A percentile compares a stretch with the other conserved stretches of the same genome.
Conservation (phyloP, 306 rosid species). For the Pyrus pyrifolia region DNA sequence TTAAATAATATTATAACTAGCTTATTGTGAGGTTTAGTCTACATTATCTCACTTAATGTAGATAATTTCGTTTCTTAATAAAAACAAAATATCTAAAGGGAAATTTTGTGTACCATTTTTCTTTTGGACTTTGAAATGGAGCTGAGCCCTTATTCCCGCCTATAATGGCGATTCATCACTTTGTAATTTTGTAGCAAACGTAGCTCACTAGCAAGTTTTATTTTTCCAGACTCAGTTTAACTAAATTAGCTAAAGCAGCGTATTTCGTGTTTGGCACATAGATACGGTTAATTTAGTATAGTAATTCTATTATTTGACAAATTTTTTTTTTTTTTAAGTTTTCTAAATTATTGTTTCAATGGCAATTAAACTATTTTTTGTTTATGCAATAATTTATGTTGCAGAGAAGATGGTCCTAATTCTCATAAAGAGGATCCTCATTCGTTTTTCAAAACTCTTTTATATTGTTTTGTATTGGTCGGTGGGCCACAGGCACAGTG, state of each 20-base stretch:
- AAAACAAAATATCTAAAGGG: background rate
- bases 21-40: accelerated
- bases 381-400: background rate
- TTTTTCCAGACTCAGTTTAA: no score
- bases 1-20: accelerated
- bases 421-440: no score
- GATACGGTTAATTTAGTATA: background rate
- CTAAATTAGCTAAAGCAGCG: background rate
- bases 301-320: no score
- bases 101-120: background rate
- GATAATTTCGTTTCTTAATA: no score
- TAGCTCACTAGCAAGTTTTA: background rate
- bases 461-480: background rate
- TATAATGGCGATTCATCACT: constrained; percentile 7
- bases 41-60: no score
- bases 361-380: background rate
- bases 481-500: background rate
- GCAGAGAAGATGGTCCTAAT: background rate
- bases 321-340: background rate
- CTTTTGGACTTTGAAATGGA: constrained; percentile 34
- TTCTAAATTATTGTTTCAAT: background rate
- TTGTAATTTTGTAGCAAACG: background rate
- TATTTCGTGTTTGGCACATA: background rate
- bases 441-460: background rate
- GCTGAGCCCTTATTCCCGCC: constrained; percentile 50